Evolutionary conservation across 2,329 filamentous ascomycete genomes (phyloP).

Genomic region (Sporothrix pallida): DNA sequence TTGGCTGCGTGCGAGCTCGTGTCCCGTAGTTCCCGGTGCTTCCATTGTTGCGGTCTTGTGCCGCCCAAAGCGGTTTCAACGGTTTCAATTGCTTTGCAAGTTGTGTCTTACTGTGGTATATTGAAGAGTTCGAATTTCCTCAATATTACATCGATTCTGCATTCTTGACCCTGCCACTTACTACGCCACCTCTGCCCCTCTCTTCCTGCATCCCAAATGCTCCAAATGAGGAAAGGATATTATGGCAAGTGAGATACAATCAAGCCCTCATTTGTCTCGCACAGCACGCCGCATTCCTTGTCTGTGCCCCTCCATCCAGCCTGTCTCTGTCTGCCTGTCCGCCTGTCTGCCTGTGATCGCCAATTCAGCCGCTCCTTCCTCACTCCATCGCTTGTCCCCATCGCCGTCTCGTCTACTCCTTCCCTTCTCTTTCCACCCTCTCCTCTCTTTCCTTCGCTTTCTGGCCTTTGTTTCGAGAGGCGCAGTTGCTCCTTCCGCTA

Average conservation of each 20-base stretch:
- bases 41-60: not conserved
- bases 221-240: not conserved
- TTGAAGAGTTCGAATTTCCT: not conserved
- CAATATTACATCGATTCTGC: not conserved
- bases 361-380: constrained; percentile 23
- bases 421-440: no score
- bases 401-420: not conserved
- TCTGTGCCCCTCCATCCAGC: not conserved
- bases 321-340: not conserved
- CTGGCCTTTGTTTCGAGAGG: constrained; percentile 7
- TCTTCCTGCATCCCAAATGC: not conserved
- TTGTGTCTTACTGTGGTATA: not conserved
- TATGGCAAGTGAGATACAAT: no score
- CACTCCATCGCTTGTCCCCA: not conserved
- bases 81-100: constrained; percentile 12
- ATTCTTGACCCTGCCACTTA: not conserved
- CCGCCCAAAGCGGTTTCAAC: not conserved
- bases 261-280: not conserved
- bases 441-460: not conserved
- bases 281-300: not conserved
- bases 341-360: not conserved
- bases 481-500: constrained; percentile 14
- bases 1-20: not conserved
- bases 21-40: constrained; percentile 17
- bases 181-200: not conserved